These are phyloP conservation scores for Rubia tinctorum DNA, from an alignment of 305 asterid genomes.

Conservation along the genomic window DNA sequence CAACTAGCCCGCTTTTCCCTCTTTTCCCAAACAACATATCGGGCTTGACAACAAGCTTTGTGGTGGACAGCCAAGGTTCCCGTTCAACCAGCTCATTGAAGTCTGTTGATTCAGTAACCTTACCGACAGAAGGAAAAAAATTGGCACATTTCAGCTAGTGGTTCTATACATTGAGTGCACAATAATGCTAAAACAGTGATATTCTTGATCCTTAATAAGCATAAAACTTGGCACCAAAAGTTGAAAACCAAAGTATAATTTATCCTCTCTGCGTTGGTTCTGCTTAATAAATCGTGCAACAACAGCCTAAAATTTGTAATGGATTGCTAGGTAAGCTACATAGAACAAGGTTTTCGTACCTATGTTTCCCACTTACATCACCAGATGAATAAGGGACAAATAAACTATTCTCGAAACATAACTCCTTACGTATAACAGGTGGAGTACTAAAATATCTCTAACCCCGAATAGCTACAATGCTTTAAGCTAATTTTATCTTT, in stretches of 20 bases:
- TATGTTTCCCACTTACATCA: not conserved
- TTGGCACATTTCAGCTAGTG: not conserved
- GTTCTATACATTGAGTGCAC: not conserved
- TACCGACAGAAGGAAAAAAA: constrained; percentile 14
- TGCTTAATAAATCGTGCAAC: not conserved
- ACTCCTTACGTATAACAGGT: not conserved
- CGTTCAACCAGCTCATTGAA: constrained; percentile 65
- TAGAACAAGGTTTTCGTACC: not conserved
- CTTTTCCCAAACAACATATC: constrained; percentile 97
- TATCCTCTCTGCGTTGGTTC: too few relatives aligned
- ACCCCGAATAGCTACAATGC: not conserved
- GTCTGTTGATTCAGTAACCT: constrained; percentile 85
- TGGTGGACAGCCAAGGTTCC: constrained; percentile 85
- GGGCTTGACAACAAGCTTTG: constrained; percentile 87
- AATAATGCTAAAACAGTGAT: not conserved
- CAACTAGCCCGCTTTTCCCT: constrained; percentile 94
- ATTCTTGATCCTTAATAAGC: too few relatives aligned
- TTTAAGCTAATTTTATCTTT: too few relatives aligned
- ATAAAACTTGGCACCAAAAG: not conserved
- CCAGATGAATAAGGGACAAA: not conserved
- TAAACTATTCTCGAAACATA: not conserved
- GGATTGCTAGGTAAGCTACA: not conserved
- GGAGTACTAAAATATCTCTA: not conserved
- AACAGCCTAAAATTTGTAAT: not conserved
- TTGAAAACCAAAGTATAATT: not conserved